Percentiles rank a stretch among this genome's conserved stretches.
Evolutionary conservation across 2,329 filamentous ascomycete genomes (phyloP).

Genomic region (Fusarium illudens): DNA sequence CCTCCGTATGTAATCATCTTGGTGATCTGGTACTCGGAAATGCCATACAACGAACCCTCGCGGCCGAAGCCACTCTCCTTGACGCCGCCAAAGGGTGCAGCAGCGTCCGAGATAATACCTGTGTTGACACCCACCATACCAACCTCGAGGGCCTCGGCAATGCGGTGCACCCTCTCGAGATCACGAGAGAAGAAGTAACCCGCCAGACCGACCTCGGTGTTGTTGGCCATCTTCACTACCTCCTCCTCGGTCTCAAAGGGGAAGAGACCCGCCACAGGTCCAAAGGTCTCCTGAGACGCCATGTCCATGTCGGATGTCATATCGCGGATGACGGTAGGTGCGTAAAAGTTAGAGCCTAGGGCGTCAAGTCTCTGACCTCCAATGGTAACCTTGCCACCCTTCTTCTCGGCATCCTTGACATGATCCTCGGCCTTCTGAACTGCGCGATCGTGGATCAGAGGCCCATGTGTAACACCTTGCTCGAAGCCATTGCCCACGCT

Average conservation of each 20-base stretch:
- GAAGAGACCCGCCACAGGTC: conserved; percentile 90
- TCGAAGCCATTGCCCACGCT: conserved; percentile 79
- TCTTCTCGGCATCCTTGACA: conserved; percentile 78
- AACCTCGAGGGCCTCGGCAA: conserved; percentile 77
- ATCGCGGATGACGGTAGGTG: conserved; percentile 86
- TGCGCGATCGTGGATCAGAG: conserved; percentile 85
- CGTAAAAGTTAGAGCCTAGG: conserved; percentile 85
- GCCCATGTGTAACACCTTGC: conserved; percentile 77
- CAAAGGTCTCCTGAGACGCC: conserved; percentile 91
- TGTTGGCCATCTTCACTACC: conserved; percentile 84
- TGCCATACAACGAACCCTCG: conserved; percentile 80
- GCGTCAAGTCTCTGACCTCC: conserved; percentile 79
- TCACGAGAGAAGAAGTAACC: conserved; percentile 89
- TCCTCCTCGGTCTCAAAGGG: conserved; percentile 89
- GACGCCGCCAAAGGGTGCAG: conserved; percentile 77
- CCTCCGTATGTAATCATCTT: conserved; percentile 70
- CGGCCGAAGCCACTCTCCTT: conserved; percentile 84
- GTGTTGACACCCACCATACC: conserved; percentile 91
- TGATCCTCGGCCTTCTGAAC: conserved; percentile 81
- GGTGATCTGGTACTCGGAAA: conserved; percentile 77
- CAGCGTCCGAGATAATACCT: conserved; percentile 68
- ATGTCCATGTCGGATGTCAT: conserved; percentile 89
- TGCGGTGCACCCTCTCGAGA: conserved; percentile 65
- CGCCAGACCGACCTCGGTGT: conserved; percentile 84
- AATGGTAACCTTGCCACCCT: conserved; percentile 77